Conservation (phyloP, 306 rosid species). For the Inga oerstediana region DNA sequence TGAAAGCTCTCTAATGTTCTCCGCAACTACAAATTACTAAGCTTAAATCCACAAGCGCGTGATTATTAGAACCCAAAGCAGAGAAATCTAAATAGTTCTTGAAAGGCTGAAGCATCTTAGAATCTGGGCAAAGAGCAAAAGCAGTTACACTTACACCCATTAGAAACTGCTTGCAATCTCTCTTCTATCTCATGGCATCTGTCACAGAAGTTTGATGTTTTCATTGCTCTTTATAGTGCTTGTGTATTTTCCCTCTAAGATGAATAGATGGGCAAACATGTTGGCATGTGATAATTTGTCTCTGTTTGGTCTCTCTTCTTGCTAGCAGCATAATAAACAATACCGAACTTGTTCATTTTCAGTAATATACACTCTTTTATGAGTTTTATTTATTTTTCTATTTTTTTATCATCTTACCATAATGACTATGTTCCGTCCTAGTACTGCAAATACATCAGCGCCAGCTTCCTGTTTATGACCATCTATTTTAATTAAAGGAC, state of each 20-base stretch:
- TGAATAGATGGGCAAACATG: not conserved
- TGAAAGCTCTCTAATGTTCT: not conserved
- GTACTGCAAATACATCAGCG: not conserved
- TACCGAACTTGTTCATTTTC: not conserved
- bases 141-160: not conserved
- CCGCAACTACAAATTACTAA: not conserved
- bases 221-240: not conserved
- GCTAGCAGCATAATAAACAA: conserved; percentile 2
- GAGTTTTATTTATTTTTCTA: not conserved
- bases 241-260: not conserved
- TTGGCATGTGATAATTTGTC: not conserved
- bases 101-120: not conserved
- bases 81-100: not conserved
- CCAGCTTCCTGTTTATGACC: not conserved
- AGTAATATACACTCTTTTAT: not conserved
- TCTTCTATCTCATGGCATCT: not conserved
- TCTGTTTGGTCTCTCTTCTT: conserved; percentile 7
- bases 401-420: not conserved
- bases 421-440: not conserved
- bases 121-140: not conserved
- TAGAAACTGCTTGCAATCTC: not conserved
- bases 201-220: not conserved
- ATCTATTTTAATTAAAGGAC: not conserved
- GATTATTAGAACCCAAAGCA: not conserved
- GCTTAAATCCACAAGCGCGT: not conserved